These are phyloP conservation scores for Aspergillus vadensis DNA, from an alignment of 2,329 filamentous ascomycete species.

Conservation along the genomic window DNA sequence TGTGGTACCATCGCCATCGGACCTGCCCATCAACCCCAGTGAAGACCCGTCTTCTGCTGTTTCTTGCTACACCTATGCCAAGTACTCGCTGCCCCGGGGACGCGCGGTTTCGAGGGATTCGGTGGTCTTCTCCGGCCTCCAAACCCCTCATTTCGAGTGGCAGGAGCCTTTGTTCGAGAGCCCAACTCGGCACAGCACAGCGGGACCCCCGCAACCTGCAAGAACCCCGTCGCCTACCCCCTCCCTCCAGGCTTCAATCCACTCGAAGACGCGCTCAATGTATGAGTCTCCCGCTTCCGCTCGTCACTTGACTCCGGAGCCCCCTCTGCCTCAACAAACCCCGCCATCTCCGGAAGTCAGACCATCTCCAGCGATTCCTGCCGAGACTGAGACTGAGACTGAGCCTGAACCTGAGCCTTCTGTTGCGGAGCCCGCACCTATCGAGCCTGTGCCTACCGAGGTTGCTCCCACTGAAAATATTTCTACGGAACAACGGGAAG, in stretches of 20 bases:
- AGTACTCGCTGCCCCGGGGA: slow-evolving; percentile 79
- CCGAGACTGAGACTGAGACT: neutral
- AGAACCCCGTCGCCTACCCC: slow-evolving; percentile 38
- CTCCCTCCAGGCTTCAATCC: slow-evolving; percentile 20
- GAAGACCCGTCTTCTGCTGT: slow-evolving; percentile 50
- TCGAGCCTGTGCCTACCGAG: slow-evolving; percentile 13
- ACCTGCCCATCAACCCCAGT: slow-evolving; percentile 21
- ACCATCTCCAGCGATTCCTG: neutral
- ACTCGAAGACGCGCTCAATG: slow-evolving; percentile 33
- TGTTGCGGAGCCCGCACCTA: slow-evolving; percentile 7
- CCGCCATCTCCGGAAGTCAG: slow-evolving; percentile 7
- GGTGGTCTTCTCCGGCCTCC: slow-evolving; percentile 58
- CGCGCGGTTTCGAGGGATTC: slow-evolving; percentile 73
- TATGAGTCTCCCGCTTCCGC: slow-evolving; percentile 29
- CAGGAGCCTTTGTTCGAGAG: slow-evolving; percentile 57
- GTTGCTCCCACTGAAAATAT: slow-evolving; percentile 5
- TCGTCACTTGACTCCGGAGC: slow-evolving; percentile 17
- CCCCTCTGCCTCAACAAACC: slow-evolving; percentile 2
- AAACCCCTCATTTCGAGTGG: slow-evolving; percentile 63
- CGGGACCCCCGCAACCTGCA: slow-evolving; percentile 24
- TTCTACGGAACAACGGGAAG: slow-evolving; percentile 2
- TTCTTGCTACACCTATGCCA: slow-evolving; percentile 82
- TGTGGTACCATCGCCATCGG: slow-evolving; percentile 28
- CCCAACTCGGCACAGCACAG: slow-evolving; percentile 35
- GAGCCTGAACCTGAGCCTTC: neutral